A percentile compares a stretch with the other conserved stretches of the same genome.
Conservation (phyloP, 345 rosid genomes). For the Brassica rapa region DNA sequence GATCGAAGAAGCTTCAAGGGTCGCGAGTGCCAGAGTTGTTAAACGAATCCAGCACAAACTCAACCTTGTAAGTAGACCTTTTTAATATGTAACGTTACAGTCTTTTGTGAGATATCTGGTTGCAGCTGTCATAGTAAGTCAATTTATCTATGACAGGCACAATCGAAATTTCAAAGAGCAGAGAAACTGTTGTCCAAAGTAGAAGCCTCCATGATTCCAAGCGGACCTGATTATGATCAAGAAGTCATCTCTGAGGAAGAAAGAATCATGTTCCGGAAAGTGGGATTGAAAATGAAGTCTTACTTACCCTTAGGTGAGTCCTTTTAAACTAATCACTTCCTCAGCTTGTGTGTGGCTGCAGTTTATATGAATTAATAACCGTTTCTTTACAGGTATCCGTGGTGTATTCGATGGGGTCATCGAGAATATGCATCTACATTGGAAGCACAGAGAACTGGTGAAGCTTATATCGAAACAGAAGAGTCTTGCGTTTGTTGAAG, state of each 20-base stretch:
- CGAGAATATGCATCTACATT: constrained; percentile 99
- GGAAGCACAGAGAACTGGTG: constrained; percentile 99
- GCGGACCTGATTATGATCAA: constrained; percentile 96
- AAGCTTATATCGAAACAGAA: constrained; percentile 93
- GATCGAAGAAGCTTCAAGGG: constrained; percentile 83
- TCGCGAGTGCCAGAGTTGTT: constrained; percentile 63
- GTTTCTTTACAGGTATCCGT: constrained; percentile 71
- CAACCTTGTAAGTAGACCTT: constrained; percentile 57
- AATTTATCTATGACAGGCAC: constrained; percentile 55
- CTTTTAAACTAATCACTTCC: background rate
- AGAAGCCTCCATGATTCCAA: constrained; percentile 93
- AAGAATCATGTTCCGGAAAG: constrained; percentile 80
- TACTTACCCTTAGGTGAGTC: constrained; percentile 83
- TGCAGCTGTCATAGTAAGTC: background rate
- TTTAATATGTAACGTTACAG: constrained; percentile 9
- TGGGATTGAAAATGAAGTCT: constrained; percentile 93
- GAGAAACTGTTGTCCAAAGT: constrained; percentile 79
- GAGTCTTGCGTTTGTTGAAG: constrained; percentile 89
- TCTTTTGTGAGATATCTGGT: constrained; percentile 16
- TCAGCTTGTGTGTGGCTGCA: background rate
- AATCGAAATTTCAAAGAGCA: constrained; percentile 86
- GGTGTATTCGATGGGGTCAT: constrained; percentile 98
- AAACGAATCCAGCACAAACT: constrained; percentile 80
- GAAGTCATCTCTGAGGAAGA: constrained; percentile 97
- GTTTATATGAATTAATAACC: constrained; percentile 14